Base-by-base conservation (phyloP, 495 filamentous ascomycete species). In the Penicillium tannophilum region DNA sequence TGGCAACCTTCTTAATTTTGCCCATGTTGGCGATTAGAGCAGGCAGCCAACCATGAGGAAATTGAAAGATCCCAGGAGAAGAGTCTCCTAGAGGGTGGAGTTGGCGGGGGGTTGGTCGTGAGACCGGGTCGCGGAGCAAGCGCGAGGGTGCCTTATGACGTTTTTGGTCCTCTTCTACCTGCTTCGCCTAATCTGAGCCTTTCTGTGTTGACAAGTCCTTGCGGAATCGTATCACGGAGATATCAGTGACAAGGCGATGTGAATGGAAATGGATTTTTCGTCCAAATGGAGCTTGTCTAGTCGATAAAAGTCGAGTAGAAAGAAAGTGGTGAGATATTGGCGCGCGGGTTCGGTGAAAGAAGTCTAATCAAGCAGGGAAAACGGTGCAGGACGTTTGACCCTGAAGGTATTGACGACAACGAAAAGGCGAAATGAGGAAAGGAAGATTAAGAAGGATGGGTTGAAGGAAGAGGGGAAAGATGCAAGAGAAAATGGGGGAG, bases 1-100 rank as follows among this genome's bases (percentile, higher is more conserved):
- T 90, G 70, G 93, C 93, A 64, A 87, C 81, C 85, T 98, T 98
- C 76, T 91, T 93, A 76, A 98, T 98, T 86, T 88, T 93, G 83
- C 91, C 93, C 92, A 96, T 97, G 64, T 66, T 80, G 68, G 62
- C 66, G 65, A 60, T 68, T 59, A 41, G 39, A 54, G 55, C 31
- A 65, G 55, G 69, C 70, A 72, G 73, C 64, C 70, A 72, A 75
- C 75, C 81, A 84, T 84, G 71, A 78, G 79, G 75, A 69, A 51
- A 54, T 55, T 55, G 31, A 55, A 57, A 59, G 51, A 63, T 60
- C 69, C 63, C 63, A 72, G 68, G 69, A 71, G 64, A 49, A 33
- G 23, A 46, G 47, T 64, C 74, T 71, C 72, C 73, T 70, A 66
- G 63, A 66, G 63, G 63, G 56, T 65, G 59, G 63, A 58, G 63